Evolutionary conservation across 2,329 filamentous ascomycete genomes (phyloP).

Genomic region (Botrytis porri): DNA sequence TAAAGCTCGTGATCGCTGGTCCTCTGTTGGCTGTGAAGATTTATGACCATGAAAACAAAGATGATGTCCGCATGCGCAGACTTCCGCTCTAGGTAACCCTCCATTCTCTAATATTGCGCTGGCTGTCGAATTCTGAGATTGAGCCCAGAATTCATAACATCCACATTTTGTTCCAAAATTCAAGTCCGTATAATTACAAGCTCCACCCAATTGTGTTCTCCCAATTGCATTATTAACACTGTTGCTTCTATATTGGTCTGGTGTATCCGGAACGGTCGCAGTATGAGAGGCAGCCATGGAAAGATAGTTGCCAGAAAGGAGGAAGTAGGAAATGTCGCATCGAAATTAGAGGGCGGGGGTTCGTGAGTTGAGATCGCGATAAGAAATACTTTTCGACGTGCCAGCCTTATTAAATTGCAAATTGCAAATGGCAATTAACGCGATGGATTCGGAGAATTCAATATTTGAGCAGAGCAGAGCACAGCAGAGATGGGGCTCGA

Average conservation of each 20-base stretch:
- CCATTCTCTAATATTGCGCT: slow-evolving; percentile 11
- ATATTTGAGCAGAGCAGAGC: background rate
- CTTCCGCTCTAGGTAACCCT: slow-evolving; percentile 24
- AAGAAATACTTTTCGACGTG: background rate
- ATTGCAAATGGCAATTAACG: background rate
- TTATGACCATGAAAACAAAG: slow-evolving; percentile 50
- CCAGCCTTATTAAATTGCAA: slow-evolving; percentile 2
- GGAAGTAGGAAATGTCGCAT: slow-evolving; percentile 28
- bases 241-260: slow-evolving; percentile 32
- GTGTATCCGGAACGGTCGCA: slow-evolving; percentile 32
- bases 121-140: slow-evolving; percentile 34
- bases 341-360: slow-evolving; percentile 13
- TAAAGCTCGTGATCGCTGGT: slow-evolving; percentile 17
- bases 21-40: slow-evolving; percentile 19
- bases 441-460: background rate
- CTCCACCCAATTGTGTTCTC: slow-evolving; percentile 44
- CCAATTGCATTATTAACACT: slow-evolving; percentile 27
- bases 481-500: background rate
- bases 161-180: slow-evolving; percentile 47
- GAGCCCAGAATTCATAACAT: slow-evolving; percentile 51
- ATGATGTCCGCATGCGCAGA: slow-evolving; percentile 55
- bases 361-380: background rate
- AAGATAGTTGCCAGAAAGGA: slow-evolving; percentile 24
- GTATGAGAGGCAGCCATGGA: slow-evolving; percentile 34
- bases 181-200: slow-evolving; percentile 51